phyloP scores from a whole-genome alignment of 306 rosid genomes.

The Alnus rubra region DNA sequence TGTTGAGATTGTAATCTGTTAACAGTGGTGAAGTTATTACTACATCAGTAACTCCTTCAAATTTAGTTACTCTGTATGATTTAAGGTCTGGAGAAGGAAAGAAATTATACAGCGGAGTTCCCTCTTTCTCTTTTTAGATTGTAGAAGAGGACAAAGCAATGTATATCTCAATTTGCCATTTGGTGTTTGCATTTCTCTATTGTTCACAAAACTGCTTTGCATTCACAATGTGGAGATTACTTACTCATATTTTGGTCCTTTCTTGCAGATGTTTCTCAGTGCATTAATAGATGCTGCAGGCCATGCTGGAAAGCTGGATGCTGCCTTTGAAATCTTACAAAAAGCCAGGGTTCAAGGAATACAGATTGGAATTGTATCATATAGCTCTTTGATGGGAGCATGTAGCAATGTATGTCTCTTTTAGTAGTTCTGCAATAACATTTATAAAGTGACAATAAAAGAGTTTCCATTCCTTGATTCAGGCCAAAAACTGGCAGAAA shows the following conservation, averaged over 20 bases:
- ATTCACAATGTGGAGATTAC: conserved; percentile 19
- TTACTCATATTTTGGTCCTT: conserved; percentile 29
- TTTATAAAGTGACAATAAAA: neutral
- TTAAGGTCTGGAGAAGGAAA: neutral
- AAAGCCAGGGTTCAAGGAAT: conserved; percentile 68
- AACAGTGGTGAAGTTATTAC: neutral
- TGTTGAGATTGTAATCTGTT: neutral
- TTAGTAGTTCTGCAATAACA: conserved; percentile 11
- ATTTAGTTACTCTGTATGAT: neutral
- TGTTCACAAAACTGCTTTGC: conserved; percentile 12
- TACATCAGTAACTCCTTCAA: neutral
- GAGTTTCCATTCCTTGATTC: conserved; percentile 28
- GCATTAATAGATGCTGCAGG: conserved; percentile 96
- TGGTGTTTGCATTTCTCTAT: conserved; percentile 29
- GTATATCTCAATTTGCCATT: conserved; percentile 15
- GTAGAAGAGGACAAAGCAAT: neutral
- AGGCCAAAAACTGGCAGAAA: conserved; percentile 89
- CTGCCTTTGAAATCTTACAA: conserved; percentile 73
- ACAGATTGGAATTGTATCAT: conserved; percentile 60
- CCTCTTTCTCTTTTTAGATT: conserved; percentile 18
- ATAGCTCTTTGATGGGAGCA: conserved; percentile 98
- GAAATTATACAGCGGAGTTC: conserved; percentile 6
- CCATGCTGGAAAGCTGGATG: conserved; percentile 86
- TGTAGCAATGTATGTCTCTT: conserved; percentile 83
- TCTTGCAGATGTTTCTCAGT: conserved; percentile 86